These are phyloP conservation scores for Diplocarpon mali DNA, from an alignment of 2,329 filamentous ascomycete genomes.

Conservation along the genomic window DNA sequence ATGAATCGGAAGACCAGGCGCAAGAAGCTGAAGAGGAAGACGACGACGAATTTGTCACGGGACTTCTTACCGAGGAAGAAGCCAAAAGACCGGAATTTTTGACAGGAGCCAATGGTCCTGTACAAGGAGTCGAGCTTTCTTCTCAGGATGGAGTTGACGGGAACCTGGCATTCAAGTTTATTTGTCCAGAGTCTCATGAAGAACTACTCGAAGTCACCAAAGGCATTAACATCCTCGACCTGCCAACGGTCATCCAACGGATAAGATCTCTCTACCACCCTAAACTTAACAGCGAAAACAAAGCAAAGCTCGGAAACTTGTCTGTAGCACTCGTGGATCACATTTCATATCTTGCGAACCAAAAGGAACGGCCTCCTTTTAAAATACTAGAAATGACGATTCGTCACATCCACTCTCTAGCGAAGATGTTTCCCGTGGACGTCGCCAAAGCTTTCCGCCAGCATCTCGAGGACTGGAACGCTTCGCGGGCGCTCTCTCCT, in stretches of 20 bases:
- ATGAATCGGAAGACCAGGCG: slow-evolving; percentile 36
- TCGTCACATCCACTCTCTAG: slow-evolving; percentile 85
- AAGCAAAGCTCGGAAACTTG: slow-evolving; percentile 65
- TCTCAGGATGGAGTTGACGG: slow-evolving; percentile 31
- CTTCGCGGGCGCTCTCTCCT: slow-evolving; percentile 39
- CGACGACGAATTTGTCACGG: slow-evolving; percentile 64
- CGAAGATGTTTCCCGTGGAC: slow-evolving; percentile 71
- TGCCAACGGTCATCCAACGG: slow-evolving; percentile 73
- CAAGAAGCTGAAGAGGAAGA: slow-evolving; percentile 34
- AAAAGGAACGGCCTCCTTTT: slow-evolving; percentile 42
- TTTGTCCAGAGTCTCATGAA: slow-evolving; percentile 67
- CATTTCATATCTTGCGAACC: slow-evolving; percentile 38
- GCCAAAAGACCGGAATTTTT: slow-evolving; percentile 41
- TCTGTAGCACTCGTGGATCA: slow-evolving; percentile 54
- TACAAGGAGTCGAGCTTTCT: slow-evolving; percentile 32
- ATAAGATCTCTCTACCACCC: slow-evolving; percentile 90
- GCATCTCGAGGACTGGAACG: slow-evolving; percentile 50
- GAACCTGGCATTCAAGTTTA: slow-evolving; percentile 70
- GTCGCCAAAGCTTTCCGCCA: slow-evolving; percentile 68
- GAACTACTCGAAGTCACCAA: slow-evolving; percentile 59
- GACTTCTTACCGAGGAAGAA: slow-evolving; percentile 50
- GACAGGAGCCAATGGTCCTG: slow-evolving; percentile 33
- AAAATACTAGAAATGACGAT: slow-evolving; percentile 65
- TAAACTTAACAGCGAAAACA: slow-evolving; percentile 75
- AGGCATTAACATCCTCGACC: slow-evolving; percentile 48